These are phyloP conservation scores for Seiridium unicorne DNA, from an alignment of 2,329 filamentous ascomycete genomes.

Conservation along the genomic window DNA sequence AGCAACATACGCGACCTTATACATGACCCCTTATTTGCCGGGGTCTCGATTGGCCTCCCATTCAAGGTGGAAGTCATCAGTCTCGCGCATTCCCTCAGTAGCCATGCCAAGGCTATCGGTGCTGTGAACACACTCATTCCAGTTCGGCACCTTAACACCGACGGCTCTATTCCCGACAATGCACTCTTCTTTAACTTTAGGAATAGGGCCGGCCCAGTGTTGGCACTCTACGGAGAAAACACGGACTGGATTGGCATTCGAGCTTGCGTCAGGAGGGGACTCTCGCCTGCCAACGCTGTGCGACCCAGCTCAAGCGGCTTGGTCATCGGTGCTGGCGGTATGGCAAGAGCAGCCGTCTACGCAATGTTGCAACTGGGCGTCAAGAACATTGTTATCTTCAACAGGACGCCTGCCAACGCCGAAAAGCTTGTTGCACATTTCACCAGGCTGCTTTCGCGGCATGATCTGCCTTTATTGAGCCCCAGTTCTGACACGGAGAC, in stretches of 20 bases:
- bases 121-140: slow-evolving; percentile 76
- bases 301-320: slow-evolving; percentile 54
- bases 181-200: slow-evolving; percentile 52
- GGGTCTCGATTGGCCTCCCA: slow-evolving; percentile 68
- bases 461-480: slow-evolving; percentile 41
- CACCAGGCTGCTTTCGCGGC: slow-evolving; percentile 48
- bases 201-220: slow-evolving; percentile 64
- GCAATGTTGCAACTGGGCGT: slow-evolving; percentile 77
- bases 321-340: slow-evolving; percentile 67
- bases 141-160: slow-evolving; percentile 57
- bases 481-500: slow-evolving; percentile 38
- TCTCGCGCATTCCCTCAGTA: slow-evolving; percentile 66
- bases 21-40: slow-evolving; percentile 66
- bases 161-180: slow-evolving; percentile 56
- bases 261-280: slow-evolving; percentile 67
- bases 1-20: slow-evolving; percentile 63
- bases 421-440: slow-evolving; percentile 69
- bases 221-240: slow-evolving; percentile 74
- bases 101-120: slow-evolving; percentile 71
- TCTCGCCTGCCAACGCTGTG: slow-evolving; percentile 70
- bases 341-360: slow-evolving; percentile 77
- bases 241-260: slow-evolving; percentile 81
- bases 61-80: slow-evolving; percentile 75
- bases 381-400: slow-evolving; percentile 72
- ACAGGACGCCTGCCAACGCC: slow-evolving; percentile 67